Base-by-base conservation (phyloP, 768 basidiomycete species). In the Suillus ampliporus region DNA sequence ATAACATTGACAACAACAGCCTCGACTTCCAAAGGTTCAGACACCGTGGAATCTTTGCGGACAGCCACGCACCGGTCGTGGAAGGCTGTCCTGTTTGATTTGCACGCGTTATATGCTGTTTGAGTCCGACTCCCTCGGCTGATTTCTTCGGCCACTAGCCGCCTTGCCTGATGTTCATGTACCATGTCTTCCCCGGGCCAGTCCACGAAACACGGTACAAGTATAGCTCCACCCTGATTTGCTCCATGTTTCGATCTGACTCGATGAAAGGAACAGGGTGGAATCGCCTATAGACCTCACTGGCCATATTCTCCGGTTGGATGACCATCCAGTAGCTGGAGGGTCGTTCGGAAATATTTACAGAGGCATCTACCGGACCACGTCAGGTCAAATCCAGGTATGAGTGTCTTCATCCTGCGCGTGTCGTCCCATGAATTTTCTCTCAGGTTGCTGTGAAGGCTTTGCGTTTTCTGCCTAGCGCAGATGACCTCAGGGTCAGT, bases 371-470 rank as follows among this genome's bases (percentile, higher is more conserved):
- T 28, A 50, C 17, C 8, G 19, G 3, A 37, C 19, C 21, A 19
- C 26, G 31, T 46, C 59, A 35, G 47, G 54, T 65, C 47, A 19
- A n/a, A 17, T 13, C 9, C 34, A 13, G 47, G 64, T 60, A 47
- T 23, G 21, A 47, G 4, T 41, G 19, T 50, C 28, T 7, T 2
- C 3, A 61, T 15, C 31, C 8, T 58, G 44, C 43, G 23, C 43
- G 23, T 37, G 35, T 28, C 0, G 23, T n/a, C 13, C 3, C 3
- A 17, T 26, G 17, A 13, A 28, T 34, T 11, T 0, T 5, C 31
- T 51, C 28, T 21, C 37, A 72, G 71, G 69, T 71, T n/a, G 69
- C 71, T 14, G 71, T 72, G 1, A 72, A 72, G 57, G 67, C 65
- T 0, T 40, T 72, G 13, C 58, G 67, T 31, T 71, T 66, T 46